A percentile compares a stretch with the other conserved stretches of the same genome.
Conservation (phyloP, 75 land plant species). For the Adiantum capillusveneris region DNA sequence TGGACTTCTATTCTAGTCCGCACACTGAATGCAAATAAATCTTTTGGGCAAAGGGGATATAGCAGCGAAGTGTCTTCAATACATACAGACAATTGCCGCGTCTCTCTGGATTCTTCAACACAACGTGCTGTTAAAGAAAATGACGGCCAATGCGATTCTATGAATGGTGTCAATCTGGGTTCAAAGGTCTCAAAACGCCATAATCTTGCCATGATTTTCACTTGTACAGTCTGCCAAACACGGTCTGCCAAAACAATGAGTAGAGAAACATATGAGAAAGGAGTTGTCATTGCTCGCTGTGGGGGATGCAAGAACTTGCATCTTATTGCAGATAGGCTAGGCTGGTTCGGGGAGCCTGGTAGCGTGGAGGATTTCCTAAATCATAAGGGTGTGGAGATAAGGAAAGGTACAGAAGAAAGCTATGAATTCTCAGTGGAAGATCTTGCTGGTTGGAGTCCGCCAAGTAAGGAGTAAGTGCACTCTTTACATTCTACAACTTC, state of each 20-base stretch:
- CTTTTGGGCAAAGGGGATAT: no score
- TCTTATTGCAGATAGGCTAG: conserved; percentile 83
- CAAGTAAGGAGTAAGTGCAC: neutral
- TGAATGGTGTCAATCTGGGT: neutral
- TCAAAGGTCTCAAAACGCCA: conserved; percentile 62
- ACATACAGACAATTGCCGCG: no score
- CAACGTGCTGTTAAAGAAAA: no score
- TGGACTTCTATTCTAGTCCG: no score
- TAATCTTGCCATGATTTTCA: conserved; percentile 80
- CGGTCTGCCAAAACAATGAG: conserved; percentile 78
- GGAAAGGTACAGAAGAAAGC: conserved; percentile 63
- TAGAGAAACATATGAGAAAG: conserved; percentile 87
- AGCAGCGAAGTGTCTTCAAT: no score
- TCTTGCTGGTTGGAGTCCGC: conserved; percentile 58
- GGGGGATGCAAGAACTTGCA: conserved; percentile 78
- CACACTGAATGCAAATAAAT: no score
- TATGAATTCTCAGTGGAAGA: conserved; percentile 73
- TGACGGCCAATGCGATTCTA: no score
- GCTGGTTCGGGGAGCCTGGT: conserved; percentile 90
- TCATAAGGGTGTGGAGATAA: conserved; percentile 71
- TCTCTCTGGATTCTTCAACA: no score
- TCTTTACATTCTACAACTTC: no score
- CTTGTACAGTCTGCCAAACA: conserved; percentile 91
- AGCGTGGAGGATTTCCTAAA: conserved; percentile 78
- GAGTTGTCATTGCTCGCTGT: conserved; percentile 84